Percentiles rank a stretch among this genome's conserved stretches.
These are phyloP conservation scores for Geranium incanum DNA, from an alignment of 441 rosid species.

Conservation along the genomic window DNA sequence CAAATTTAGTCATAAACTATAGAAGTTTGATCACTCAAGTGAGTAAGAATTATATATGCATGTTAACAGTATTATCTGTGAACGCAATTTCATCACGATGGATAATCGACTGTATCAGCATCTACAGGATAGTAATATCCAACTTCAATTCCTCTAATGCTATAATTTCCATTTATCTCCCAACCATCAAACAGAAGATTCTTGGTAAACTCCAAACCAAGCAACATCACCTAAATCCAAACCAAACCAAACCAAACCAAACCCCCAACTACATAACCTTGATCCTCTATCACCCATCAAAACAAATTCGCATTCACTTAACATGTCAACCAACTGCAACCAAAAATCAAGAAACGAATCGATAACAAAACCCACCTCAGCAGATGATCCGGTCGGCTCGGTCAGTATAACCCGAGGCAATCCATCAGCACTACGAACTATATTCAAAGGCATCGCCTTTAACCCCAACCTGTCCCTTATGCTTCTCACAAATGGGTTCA, in stretches of 20 bases:
- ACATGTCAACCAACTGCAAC: neutral
- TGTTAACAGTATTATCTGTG: neutral
- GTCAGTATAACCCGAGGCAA: constrained; percentile 55
- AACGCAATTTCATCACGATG: neutral
- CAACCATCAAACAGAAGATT: neutral
- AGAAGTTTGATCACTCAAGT: neutral
- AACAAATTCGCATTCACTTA: neutral
- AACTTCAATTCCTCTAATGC: neutral
- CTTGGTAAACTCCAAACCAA: neutral
- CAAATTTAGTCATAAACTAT: neutral
- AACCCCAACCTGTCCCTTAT: constrained; percentile 33
- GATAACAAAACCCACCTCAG: constrained; percentile 40
- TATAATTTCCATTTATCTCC: neutral
- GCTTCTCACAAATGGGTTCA: constrained; percentile 42
- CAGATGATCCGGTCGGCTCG: constrained; percentile 76
- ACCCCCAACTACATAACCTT: neutral
- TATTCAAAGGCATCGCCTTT: constrained; percentile 55
- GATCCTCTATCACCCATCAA: neutral
- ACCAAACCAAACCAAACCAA: neutral
- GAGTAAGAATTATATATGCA: neutral
- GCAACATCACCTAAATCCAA: neutral
- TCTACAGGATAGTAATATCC: neutral
- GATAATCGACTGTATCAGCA: neutral
- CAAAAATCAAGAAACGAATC: neutral
- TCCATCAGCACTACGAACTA: constrained; percentile 52